Evolutionary conservation across 768 basidiomycete species (phyloP).

Genomic region (Lactarius pseudohatsudake): DNA sequence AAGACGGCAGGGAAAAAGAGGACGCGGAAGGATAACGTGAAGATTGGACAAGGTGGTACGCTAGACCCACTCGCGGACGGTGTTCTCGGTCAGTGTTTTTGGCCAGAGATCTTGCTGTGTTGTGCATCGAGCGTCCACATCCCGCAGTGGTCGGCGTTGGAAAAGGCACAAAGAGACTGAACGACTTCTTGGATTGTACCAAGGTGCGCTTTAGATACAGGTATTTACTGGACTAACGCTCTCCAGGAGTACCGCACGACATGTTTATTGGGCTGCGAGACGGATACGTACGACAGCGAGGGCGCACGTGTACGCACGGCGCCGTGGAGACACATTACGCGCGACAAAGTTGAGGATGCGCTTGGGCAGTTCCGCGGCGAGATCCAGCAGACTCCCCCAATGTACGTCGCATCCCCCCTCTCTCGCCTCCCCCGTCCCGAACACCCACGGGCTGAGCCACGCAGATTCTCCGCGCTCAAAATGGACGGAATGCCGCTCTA

Average conservation of each 20-base stretch:
- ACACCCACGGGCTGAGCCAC: not conserved
- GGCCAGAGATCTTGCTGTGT: not conserved
- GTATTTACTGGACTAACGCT: not conserved
- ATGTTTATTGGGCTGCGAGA: constrained; percentile 90
- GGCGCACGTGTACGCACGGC: constrained; percentile 77
- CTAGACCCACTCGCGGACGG: constrained; percentile 96
- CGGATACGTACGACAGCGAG: constrained; percentile 91
- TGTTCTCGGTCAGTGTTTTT: constrained; percentile 65
- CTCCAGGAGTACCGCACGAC: constrained; percentile 87
- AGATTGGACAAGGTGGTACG: constrained; percentile 93
- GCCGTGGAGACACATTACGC: constrained; percentile 82
- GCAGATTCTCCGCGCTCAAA: constrained; percentile 94
- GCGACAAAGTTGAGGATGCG: constrained; percentile 64
- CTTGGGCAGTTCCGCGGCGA: constrained; percentile 79
- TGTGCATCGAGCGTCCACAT: constrained; percentile 15
- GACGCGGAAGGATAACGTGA: constrained; percentile 50
- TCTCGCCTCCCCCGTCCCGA: not conserved
- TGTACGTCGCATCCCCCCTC: constrained; percentile 49
- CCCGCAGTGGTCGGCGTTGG: constrained; percentile 81
- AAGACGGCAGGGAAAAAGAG: constrained; percentile 50
- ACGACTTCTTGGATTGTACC: constrained; percentile 80
- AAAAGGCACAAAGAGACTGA: constrained; percentile 84
- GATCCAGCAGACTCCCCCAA: constrained; percentile 88
- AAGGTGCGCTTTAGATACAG: constrained; percentile 55
- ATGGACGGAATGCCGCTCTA: constrained; percentile 97